These are phyloP conservation scores for Hypericum androsaemum DNA, from an alignment of 345 rosid species.

Conservation along the genomic window DNA sequence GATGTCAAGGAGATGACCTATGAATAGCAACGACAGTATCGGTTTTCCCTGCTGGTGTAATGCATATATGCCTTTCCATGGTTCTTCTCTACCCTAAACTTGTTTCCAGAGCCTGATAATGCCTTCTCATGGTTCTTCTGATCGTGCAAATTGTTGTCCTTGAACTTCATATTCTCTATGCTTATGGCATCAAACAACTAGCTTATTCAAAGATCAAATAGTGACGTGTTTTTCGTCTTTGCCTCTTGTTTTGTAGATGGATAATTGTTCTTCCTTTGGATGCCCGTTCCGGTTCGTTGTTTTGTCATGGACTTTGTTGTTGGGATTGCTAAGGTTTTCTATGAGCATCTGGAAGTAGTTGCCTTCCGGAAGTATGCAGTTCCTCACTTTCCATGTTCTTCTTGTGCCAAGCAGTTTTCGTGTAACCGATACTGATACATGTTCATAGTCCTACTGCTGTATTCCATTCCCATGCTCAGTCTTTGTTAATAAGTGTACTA, in stretches of 20 bases:
- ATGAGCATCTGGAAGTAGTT: slow-evolving; percentile 12
- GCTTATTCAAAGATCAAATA: neutral
- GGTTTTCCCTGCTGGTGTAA: no score
- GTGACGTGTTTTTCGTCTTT: slow-evolving; percentile 10
- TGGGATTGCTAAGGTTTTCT: slow-evolving; percentile 5
- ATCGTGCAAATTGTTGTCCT: no score
- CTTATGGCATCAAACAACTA: slow-evolving; percentile 2
- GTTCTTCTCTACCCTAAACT: neutral
- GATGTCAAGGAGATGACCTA: slow-evolving; percentile 10
- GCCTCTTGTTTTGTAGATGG: slow-evolving; percentile 47
- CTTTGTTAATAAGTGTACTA: no score
- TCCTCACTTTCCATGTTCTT: no score
- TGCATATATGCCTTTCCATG: no score
- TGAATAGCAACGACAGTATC: no score
- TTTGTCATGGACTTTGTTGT: slow-evolving; percentile 13
- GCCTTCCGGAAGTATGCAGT: neutral
- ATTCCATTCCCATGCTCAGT: no score
- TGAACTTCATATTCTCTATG: no score
- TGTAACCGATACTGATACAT: no score
- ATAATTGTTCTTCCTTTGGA: slow-evolving; percentile 31
- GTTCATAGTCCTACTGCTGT: no score
- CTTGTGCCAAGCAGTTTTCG: no score
- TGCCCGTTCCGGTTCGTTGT: slow-evolving; percentile 17
- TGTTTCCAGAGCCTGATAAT: neutral
- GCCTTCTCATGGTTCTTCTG: no score